Conservation (phyloP, 352 stramenopile genomes). For the Globisporangium sylvaticum region DNA sequence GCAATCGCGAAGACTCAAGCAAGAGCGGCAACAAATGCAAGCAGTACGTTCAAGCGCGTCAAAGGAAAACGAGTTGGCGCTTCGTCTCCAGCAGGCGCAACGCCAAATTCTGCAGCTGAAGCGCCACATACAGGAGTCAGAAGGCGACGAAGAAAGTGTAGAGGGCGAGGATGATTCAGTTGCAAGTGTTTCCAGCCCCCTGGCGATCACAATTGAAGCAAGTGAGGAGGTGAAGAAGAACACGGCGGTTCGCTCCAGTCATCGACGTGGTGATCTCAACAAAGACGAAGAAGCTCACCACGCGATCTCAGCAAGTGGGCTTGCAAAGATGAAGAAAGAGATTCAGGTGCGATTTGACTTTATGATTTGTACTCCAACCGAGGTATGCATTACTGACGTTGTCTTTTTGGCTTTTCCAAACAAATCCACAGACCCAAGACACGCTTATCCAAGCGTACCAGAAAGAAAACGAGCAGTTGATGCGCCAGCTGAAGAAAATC, state of each 20-base stretch:
- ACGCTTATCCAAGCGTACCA: slow-evolving; percentile 76
- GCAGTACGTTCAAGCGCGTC: slow-evolving; percentile 27
- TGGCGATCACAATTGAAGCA: neutral
- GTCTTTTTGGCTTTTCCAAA: neutral
- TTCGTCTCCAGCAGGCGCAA: slow-evolving; percentile 71
- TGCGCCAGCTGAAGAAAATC: slow-evolving; percentile 68
- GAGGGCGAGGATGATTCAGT: neutral
- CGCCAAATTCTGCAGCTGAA: slow-evolving; percentile 68
- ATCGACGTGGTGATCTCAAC: neutral
- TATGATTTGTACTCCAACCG: neutral
- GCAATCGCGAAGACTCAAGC: slow-evolving; percentile 32
- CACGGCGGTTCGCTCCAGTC: neutral
- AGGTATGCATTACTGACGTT: neutral
- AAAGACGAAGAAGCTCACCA: neutral
- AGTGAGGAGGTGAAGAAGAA: neutral
- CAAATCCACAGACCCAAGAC: slow-evolving; percentile 50
- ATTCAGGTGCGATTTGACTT: slow-evolving; percentile 29
- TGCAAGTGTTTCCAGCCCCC: neutral
- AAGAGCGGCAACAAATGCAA: slow-evolving; percentile 23
- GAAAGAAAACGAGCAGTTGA: slow-evolving; percentile 79
- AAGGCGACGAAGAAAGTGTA: neutral
- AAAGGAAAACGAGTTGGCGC: slow-evolving; percentile 56
- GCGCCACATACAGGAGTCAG: slow-evolving; percentile 42
- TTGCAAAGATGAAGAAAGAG: slow-evolving; percentile 45
- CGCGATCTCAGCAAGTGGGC: slow-evolving; percentile 6